Evolutionary conservation across 352 stramenopile genomes (phyloP).

Genomic region (Phytophthora fragariae): DNA sequence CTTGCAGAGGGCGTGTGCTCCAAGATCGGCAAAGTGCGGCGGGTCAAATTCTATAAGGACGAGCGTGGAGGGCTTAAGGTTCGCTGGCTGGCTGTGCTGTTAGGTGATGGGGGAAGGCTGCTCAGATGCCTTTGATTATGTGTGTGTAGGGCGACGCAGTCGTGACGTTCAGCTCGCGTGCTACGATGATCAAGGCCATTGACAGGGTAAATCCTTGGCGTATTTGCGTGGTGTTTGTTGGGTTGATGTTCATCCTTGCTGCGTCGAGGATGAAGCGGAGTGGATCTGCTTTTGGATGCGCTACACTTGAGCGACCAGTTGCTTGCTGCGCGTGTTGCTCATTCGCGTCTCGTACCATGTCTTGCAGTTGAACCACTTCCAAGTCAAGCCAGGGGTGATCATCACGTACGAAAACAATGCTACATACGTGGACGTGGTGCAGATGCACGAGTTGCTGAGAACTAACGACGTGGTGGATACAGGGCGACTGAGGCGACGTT

Average conservation of each 20-base stretch:
- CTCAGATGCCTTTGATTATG: no score
- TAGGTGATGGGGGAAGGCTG: no score
- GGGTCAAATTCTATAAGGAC: slow-evolving; percentile 90
- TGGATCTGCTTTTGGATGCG: neutral
- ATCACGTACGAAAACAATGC: slow-evolving; percentile 64
- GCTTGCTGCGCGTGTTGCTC: slow-evolving; percentile 21
- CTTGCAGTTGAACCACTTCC: slow-evolving; percentile 74
- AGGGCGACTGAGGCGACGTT: slow-evolving; percentile 65
- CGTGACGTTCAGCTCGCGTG: slow-evolving; percentile 81
- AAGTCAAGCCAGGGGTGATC: slow-evolving; percentile 86
- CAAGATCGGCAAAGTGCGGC: slow-evolving; percentile 83
- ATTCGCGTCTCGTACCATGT: slow-evolving; percentile 41
- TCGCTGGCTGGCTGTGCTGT: neutral
- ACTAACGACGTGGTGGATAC: neutral
- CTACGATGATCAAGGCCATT: slow-evolving; percentile 72
- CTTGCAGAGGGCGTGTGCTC: slow-evolving; percentile 68
- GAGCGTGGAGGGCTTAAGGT: slow-evolving; percentile 74
- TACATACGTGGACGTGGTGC: neutral
- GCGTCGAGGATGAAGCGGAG: neutral
- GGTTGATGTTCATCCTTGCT: neutral
- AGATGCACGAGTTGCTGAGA: neutral
- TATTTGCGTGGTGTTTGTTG: neutral
- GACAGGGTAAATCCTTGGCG: slow-evolving; percentile 57
- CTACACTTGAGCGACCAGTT: neutral
- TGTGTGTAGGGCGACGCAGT: slow-evolving; percentile 66